phyloP scores from a whole-genome alignment of 176 grass and related monocot species.

The Tillandsia fasciculata region DNA sequence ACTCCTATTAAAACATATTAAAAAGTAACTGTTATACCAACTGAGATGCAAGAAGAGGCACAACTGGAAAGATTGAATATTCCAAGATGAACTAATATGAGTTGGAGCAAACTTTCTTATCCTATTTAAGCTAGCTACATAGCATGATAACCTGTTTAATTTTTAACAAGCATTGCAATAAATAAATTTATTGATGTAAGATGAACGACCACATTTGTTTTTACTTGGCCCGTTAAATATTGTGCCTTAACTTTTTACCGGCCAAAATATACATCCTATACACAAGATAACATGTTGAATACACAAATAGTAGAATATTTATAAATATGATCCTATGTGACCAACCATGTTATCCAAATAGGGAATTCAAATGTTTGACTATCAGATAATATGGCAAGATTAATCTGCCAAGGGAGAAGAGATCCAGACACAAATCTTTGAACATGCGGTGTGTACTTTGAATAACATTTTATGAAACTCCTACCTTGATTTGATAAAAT shows the following conservation, averaged over 20 bases:
- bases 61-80: neutral
- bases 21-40: constrained; percentile 25
- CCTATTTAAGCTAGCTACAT: neutral
- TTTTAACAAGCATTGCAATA: neutral
- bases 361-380: neutral
- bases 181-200: neutral
- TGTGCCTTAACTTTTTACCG: too few species aligned
- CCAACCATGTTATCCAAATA: neutral
- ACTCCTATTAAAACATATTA: constrained; percentile 49
- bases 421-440: neutral
- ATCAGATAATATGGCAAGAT: neutral
- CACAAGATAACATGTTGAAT: too few species aligned
- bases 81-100: neutral
- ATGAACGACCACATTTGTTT: too few species aligned
- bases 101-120: neutral
- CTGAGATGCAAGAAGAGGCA: constrained; percentile 7
- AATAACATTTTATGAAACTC: neutral
- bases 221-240: too few species aligned
- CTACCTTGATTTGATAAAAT: neutral
- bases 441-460: neutral
- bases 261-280: too few species aligned
- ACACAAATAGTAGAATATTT: too few species aligned
- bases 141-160: neutral
- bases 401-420: neutral
- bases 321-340: too few species aligned